Base-by-base conservation (phyloP, 805 yeast genomes). In the Pichia californica region DNA sequence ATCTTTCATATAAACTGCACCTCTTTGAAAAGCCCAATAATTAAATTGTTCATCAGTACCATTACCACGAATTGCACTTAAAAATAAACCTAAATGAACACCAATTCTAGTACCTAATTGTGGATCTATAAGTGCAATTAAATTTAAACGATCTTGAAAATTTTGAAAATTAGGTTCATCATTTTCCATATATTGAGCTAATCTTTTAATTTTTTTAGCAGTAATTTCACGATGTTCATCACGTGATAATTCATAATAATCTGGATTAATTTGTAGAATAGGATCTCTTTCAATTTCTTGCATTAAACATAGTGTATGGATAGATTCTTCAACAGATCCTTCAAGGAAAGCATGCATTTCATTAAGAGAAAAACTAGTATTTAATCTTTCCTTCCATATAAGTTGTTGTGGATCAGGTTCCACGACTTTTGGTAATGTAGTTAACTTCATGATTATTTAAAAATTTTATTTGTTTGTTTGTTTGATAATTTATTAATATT, bases 81-180 rank as follows among this genome's bases (percentile, higher is more conserved):
- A 72, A 60, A 91, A 91, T 45, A 89, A 71, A 5, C 96, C 96
- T 51, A 83, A 70, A 68, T 89, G 95, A 44, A 89, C 88, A 33
- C 95, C 96, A 40, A 86, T 64, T 55, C 98, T 76, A 27, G 96
- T 88, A 41, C 79, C 77, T 36, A 84, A 67, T 52, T 81, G 81
- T 15, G 95, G 94, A 62, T 91, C 97, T 49, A 81, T 72, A 35
- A 81, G 68, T 15, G 79, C 78, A 26, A 81, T 62, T 44, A 81
- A 51, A 27, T 79, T 72, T 48, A 82, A 65, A 55, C 89, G 68
- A 52, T 75, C 71, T 58, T 76, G 76, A 59, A 81, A 81, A 31
- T 61, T 64, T 21, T 69, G 68, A 40, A 64, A 63, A 46, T 60
- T 45, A 10, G 69, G 68, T 29, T 57, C 57, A 47, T 66, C 70